Base-by-base conservation (phyloP, 495 filamentous ascomycete genomes). In the Daldinia caldariorum region DNA sequence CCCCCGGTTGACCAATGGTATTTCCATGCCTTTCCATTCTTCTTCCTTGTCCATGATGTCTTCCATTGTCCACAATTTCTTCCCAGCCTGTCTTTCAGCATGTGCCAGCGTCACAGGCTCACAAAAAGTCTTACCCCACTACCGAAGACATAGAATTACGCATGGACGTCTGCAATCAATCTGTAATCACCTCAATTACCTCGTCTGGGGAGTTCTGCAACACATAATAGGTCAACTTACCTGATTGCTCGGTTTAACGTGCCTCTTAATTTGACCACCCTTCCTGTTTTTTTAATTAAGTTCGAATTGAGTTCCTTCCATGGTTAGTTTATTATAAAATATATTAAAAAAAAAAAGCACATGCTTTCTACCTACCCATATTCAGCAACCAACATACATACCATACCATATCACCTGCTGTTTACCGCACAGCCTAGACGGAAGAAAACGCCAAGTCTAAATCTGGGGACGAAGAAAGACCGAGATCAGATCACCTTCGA, bases 61-160 rank as follows among this genome's bases (percentile, higher is more conserved):
- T 62, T 72, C 51, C 50, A 56, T 51, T 50, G 58, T 72, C 51
- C 50, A 56, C 14, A 59, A 54, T 12, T 35, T 51, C 57, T 68
- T 68, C 61, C 61, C 38, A 66, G 61, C 70, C 65, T 69, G 67
- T 67, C 70, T 68, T 72, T 68, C 65, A 68, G 53, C 70, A 72
- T 72, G 70, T 72, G 70, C 70, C 57, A 72, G 61, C 65, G 70
- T 72, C 61, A 72, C 70, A 72, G 70, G 70, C 65, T 72, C 64
- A 62, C 70, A 58, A 51, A 32, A 32, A 1, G 37, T 47, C 32
- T 43, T 53, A 59, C 64, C 70, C 69, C 69, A 63, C 69, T 60
- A 71, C 39, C 55, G 3, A 50, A 26, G 10, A n/a, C 39, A 51
- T 50, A 45, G 34, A 32, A 56, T 14, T 20, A 56, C 58, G 35